Base-by-base conservation (phyloP, 2,329 filamentous ascomycete genomes). In the Colletotrichum sp. region DNA sequence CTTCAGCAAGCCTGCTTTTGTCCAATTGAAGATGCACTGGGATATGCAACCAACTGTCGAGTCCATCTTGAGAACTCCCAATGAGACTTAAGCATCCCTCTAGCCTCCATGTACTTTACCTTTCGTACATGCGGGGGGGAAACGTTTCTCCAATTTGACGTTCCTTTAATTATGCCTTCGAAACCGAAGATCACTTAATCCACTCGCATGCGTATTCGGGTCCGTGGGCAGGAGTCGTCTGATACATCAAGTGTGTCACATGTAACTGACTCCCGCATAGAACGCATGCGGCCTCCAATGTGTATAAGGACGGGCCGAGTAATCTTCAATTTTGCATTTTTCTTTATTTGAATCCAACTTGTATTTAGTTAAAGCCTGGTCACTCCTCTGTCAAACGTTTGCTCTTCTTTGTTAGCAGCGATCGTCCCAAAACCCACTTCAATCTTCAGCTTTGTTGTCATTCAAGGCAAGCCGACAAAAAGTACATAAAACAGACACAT, bases 191-290 rank as follows among this genome's bases (percentile, higher is more conserved):
- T 34, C 57, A 51, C 29, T 16, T 29, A 36, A 47, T 63, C 57
- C 31, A 58, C 29, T 24, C 21, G 8, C 36, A 13, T 11, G 55
- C 57, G 57, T 67, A 54, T 74, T 72, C 72, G 68, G 68, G 31
- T 72, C 68, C 36, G 34, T 70, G 63, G 29, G 62, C 51, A 63
- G 47, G 38, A 55, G 57, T 65, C n/a, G 36, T 72, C 63, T 72
- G 72, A 74, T 62, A 74, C 73, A 31, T 69, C 51, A 57, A 69
- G 33, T 65, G 70, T 69, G 59, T 75, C 73, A 75, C 69, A 73
- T 73, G 70, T 70, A 38, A 47, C 59, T 69, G 27, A 54, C 31
- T 55, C 24, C 54, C 29, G 15, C 31, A 47, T 27, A 69, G 55
- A 51, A 51, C 11, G 43, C 54, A 34, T 18, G 57, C 34, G 33